These are phyloP conservation scores for Zelonia costaricensis DNA, from an alignment of 208 protist species.

Conservation along the genomic window DNA sequence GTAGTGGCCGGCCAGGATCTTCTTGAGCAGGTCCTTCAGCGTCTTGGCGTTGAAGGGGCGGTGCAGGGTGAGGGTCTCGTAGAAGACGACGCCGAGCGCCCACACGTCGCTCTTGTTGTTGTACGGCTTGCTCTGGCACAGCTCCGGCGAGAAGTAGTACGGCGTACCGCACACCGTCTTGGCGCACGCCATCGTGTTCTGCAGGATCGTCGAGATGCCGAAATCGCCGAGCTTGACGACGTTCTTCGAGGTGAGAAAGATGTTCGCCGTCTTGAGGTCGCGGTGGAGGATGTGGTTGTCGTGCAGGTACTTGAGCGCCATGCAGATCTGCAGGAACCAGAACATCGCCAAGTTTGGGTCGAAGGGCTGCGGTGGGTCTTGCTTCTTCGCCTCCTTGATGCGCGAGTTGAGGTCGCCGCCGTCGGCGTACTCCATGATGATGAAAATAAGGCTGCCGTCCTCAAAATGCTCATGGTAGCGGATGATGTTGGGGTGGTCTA, in stretches of 20 bases:
- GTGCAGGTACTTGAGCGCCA: constrained; percentile 92
- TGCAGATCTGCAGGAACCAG: constrained; percentile 92
- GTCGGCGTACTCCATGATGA: constrained; percentile 94
- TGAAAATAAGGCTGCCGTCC: constrained; percentile 88
- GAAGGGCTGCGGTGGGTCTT: constrained; percentile 67
- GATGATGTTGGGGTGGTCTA: constrained; percentile 94
- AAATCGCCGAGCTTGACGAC: constrained; percentile 92
- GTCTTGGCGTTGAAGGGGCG: constrained; percentile 89
- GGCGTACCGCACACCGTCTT: constrained; percentile 96
- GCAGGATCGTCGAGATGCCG: constrained; percentile 92
- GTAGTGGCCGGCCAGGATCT: constrained; percentile 87
- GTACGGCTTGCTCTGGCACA: constrained; percentile 95
- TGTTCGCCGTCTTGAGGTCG: constrained; percentile 91
- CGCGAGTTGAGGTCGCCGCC: constrained; percentile 87
- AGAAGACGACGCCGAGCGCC: constrained; percentile 92
- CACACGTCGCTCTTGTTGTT: constrained; percentile 95
- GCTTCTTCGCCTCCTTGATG: constrained; percentile 89
- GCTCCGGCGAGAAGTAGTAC: constrained; percentile 96
- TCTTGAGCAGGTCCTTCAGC: constrained; percentile 91
- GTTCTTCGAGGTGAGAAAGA: constrained; percentile 88
- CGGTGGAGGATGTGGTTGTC: constrained; percentile 92
- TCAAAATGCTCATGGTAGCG: constrained; percentile 92
- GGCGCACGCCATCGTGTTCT: constrained; percentile 91
- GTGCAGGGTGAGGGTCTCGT: constrained; percentile 90
- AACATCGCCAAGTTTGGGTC: constrained; percentile 89